phyloP scores from a whole-genome alignment of 2,329 filamentous ascomycete genomes.

The Cadophora sp. region DNA sequence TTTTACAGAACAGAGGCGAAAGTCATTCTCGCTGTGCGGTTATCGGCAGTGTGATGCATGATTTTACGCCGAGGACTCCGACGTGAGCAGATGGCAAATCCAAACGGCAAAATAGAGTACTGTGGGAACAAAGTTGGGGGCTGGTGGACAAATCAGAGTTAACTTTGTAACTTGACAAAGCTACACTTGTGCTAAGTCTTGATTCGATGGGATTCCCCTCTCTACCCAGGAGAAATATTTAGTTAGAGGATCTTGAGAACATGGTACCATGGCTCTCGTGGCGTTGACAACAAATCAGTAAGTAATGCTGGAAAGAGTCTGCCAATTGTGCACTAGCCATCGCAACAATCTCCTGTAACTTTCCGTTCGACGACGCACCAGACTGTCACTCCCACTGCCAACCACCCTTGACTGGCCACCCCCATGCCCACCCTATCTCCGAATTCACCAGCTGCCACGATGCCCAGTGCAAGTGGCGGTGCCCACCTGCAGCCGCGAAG shows the following conservation, averaged over 20 bases:
- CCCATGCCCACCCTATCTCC: neutral
- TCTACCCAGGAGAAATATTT: too few species aligned
- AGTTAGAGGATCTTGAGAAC: too few species aligned
- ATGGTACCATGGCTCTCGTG: neutral
- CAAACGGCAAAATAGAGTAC: too few species aligned
- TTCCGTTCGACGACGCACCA: neutral
- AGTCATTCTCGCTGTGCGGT: neutral
- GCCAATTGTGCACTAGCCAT: conserved; percentile 2
- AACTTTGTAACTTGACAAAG: neutral
- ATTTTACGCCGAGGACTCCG: neutral
- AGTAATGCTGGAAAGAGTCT: neutral
- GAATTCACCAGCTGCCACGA: neutral
- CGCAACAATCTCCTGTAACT: neutral
- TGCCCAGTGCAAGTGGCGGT: too few species aligned
- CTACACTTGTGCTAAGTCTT: neutral
- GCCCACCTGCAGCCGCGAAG: neutral
- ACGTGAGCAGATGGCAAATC: neutral
- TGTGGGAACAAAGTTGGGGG: too few species aligned
- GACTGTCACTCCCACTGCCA: too few species aligned
- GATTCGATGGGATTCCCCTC: neutral
- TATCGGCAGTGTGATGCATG: neutral
- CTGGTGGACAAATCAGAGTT: too few species aligned
- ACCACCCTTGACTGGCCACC: neutral
- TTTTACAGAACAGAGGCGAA: neutral
- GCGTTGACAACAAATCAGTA: neutral